These are phyloP conservation scores for Yamadazyma membranifaciens DNA, from an alignment of 1,139 yeast species.

Conservation along the genomic window DNA sequence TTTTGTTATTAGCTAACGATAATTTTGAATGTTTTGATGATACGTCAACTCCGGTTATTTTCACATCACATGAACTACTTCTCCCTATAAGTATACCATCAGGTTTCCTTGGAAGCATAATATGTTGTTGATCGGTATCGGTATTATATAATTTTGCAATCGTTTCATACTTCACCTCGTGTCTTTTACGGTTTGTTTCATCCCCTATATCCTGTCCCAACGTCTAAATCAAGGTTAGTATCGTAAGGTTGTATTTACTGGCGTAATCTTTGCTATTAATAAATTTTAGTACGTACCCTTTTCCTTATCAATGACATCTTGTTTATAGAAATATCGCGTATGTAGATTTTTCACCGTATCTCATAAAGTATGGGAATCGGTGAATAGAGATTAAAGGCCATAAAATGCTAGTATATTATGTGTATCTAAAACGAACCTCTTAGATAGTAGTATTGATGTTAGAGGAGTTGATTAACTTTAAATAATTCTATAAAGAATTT, in stretches of 20 bases:
- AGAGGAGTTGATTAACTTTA: constrained; percentile 13
- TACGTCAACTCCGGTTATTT: constrained; percentile 55
- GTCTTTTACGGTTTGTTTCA: constrained; percentile 17
- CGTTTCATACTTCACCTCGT: constrained; percentile 18
- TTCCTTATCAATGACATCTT: constrained; percentile 38
- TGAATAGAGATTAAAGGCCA: too few species aligned
- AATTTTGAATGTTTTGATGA: constrained; percentile 67
- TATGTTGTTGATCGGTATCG: constrained; percentile 27
- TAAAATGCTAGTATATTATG: too few species aligned
- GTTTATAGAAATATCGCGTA: constrained; percentile 5
- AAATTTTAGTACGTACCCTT: constrained; percentile 31
- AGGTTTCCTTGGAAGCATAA: constrained; percentile 34
- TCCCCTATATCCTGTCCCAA: constrained; percentile 13
- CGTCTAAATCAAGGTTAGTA: neutral
- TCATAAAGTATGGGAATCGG: too few species aligned
- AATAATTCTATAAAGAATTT: constrained; percentile 28
- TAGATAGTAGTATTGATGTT: too few species aligned
- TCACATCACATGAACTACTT: constrained; percentile 61
- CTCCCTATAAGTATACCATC: constrained; percentile 51
- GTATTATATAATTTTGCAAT: constrained; percentile 36
- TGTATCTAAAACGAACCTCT: too few species aligned
- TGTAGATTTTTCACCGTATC: too few species aligned
- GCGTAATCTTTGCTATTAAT: neutral
- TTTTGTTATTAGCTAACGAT: constrained; percentile 31
- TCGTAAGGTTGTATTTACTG: neutral